phyloP scores from a whole-genome alignment of 2,329 filamentous ascomycete genomes.

The Dichotomopilus funicola region DNA sequence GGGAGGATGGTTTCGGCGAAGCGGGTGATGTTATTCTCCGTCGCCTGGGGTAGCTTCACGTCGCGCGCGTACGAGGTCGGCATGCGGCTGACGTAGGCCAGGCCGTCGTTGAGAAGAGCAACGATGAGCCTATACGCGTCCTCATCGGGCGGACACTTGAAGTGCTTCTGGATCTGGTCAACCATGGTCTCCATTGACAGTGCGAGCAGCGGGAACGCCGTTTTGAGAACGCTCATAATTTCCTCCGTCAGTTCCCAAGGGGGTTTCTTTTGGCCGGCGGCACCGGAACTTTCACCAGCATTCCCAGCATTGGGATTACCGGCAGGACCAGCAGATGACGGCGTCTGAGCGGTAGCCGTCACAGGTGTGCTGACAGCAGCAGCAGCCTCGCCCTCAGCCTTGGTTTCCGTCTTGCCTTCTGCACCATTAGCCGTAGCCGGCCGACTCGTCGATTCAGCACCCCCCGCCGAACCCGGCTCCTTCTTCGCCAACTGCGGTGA shows the following conservation, averaged over 20 bases:
- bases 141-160: conserved; percentile 97
- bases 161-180: conserved; percentile 96
- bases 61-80: conserved; percentile 83
- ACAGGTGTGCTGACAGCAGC: conserved; percentile 15
- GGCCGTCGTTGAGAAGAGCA: conserved; percentile 89
- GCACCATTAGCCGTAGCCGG: conserved; percentile 46
- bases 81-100: conserved; percentile 86
- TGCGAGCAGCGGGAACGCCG: conserved; percentile 89
- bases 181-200: conserved; percentile 99
- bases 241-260: conserved; percentile 97
- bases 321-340: no score
- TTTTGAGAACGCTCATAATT: conserved; percentile 91
- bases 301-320: no score
- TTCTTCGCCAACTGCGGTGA: conserved; percentile 47
- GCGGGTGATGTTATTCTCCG: conserved; percentile 91
- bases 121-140: conserved; percentile 96
- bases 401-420: conserved; percentile 40
- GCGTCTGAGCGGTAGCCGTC: no score
- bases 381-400: conserved; percentile 14
- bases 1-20: conserved; percentile 97
- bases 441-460: conserved; percentile 35
- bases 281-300: not conserved
- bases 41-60: conserved; percentile 81
- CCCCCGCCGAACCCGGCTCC: conserved; percentile 35
- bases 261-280: conserved; percentile 56